Base-by-base conservation (phyloP, 2,329 filamentous ascomycete species). In the Tolypocladium ovalisporum region DNA sequence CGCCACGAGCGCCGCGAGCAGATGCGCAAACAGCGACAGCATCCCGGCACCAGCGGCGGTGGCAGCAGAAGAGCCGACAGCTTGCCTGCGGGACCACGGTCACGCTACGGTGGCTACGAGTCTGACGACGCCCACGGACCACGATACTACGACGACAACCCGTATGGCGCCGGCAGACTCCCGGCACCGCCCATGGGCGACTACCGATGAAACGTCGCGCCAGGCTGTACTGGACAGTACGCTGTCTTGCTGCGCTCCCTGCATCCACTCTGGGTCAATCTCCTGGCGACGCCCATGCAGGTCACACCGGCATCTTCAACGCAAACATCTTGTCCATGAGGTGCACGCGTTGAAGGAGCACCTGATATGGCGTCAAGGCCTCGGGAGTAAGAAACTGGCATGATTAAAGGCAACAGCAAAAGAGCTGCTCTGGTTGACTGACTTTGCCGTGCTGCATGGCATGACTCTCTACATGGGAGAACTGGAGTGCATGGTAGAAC, bases 1-100 rank as follows among this genome's bases (percentile, higher is more conserved):
- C 79, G 81, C 22, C 80, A 81, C 62, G 69, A 78, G 57, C 76
- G 63, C 62, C 75, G 81, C 44, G 58, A 76, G 34, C 70, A 79
- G 63, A 71, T 60, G 56, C 70, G 70, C 52, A 62, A 65, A 44
- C 56, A 59, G 36, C 58, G 53, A 13, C 62, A 62, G 54, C 62
- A 66, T 42, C 61, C 70, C 58, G 67, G 68, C 59, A 70, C 68
- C 69, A 67, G 68, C 59, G 70, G 68, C 69, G 69, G 68, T 69
- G 69, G 66, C 62, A 66, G 67, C 68, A 72, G 70, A 56, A 72
- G 77, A 63, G 70, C 74, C 62, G 74, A 76, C 64, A 76, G 73
- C 65, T 76, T 75, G 73, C 69, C 70, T 57, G 69, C 76, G 56
- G 68, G 74, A 61, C 70, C 71, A 66, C 70, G 75, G 62, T 67